Conservation (phyloP, 805 yeast genomes). For the Cyberlindnera xishuangbannaensis region DNA sequence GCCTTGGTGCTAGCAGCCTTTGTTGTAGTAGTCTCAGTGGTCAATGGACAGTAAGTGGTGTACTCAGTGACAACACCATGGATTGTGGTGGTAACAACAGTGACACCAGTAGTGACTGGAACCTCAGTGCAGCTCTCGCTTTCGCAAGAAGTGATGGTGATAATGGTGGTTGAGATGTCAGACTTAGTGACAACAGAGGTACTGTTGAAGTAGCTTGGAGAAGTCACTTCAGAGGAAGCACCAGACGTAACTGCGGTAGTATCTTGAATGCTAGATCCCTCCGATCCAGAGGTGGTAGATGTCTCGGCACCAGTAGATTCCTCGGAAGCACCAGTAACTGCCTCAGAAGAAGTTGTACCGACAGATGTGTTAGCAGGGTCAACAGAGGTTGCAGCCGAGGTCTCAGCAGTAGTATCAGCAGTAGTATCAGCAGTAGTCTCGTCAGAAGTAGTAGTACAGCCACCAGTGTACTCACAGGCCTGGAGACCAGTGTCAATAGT, state of each 20-base stretch:
- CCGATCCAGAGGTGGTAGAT: conserved; percentile 1
- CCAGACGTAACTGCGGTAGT: conserved; percentile 2
- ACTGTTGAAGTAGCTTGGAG: conserved; percentile 10
- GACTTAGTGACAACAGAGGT: conserved; percentile 12
- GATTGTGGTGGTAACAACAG: conserved; percentile 11
- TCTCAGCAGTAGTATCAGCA: conserved; percentile 11
- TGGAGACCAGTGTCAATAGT: conserved; percentile 10
- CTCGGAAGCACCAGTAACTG: conserved; percentile 5
- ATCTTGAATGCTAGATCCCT: not conserved
- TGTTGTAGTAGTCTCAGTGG: conserved; percentile 5
- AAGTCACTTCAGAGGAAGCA: not conserved
- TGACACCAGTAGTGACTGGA: conserved; percentile 13
- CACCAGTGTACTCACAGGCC: conserved; percentile 11
- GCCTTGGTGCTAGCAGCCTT: too few relatives aligned
- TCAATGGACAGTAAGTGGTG: conserved; percentile 25
- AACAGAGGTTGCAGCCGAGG: conserved; percentile 7
- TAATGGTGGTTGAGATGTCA: conserved; percentile 7
- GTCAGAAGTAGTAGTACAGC: conserved; percentile 3
- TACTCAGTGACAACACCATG: conserved; percentile 30
- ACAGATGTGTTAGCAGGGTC: conserved; percentile 4
- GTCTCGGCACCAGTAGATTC: conserved; percentile 2
- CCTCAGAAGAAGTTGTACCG: conserved; percentile 5
- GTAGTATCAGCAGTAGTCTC: conserved; percentile 9
- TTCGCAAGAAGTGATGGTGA: conserved; percentile 12
- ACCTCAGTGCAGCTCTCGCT: conserved; percentile 4